Conservation (phyloP, 1,284 basidiomycete genomes). For the Apiotrichum laibachii region DNA sequence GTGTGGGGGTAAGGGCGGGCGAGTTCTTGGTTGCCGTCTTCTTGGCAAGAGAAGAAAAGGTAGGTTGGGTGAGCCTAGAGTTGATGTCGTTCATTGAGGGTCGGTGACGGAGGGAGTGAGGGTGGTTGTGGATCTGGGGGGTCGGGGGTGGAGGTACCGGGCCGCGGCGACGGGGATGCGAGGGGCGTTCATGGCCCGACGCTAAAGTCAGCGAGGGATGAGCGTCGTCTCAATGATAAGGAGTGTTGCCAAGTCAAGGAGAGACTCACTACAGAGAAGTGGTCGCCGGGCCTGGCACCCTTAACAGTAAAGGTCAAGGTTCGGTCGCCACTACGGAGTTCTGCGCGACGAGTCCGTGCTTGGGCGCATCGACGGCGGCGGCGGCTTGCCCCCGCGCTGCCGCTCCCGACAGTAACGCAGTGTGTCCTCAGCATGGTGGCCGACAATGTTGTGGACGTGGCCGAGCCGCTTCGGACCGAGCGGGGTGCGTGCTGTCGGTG, state of each 20-base stretch:
- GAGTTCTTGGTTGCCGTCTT: background rate
- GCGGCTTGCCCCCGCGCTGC: background rate
- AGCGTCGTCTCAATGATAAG: background rate
- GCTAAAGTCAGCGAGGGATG: constrained; percentile 5
- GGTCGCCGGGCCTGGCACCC: background rate
- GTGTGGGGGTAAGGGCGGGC: background rate
- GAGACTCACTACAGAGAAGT: constrained; percentile 1
- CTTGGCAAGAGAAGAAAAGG: constrained; percentile 1
- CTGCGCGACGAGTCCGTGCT: background rate
- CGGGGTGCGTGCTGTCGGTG: too few relatives aligned
- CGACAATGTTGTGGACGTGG: background rate
- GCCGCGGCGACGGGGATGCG: background rate
- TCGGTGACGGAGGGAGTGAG: background rate
- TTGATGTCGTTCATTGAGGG: background rate
- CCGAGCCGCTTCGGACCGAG: background rate
- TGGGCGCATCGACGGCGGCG: background rate
- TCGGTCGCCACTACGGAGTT: background rate
- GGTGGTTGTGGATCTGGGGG: background rate
- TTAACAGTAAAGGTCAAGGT: background rate
- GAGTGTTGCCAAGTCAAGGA: background rate
- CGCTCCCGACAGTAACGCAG: background rate
- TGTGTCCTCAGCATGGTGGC: constrained; percentile 1
- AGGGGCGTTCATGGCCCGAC: background rate
- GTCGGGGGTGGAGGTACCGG: background rate
- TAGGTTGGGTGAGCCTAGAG: background rate